Base-by-base conservation (phyloP, 495 filamentous ascomycete species). In the Penicillium parvum region DNA sequence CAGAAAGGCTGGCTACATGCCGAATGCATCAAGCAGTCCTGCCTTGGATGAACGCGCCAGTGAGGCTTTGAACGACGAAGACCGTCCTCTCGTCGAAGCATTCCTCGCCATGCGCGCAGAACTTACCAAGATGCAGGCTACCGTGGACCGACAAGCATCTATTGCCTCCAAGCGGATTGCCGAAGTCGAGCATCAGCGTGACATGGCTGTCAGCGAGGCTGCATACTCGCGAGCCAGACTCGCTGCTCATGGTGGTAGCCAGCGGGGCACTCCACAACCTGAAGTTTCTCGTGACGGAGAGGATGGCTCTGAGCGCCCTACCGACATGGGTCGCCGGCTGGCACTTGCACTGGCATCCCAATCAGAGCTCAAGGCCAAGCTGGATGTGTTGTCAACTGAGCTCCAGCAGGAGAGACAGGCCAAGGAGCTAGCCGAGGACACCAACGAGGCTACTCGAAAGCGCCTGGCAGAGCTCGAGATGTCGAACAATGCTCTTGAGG, bases 181-280 rank as follows among this genome's bases (percentile, higher is more conserved):
- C 3, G 89, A 95, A 55, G 82, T 92, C 6, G 92, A 96, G 61
- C 88, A 85, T 46, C 90, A 97, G 62, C 73, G 94, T 36, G 94
- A 99, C 65, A 82, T 85, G 14, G 92, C 92, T 12, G 78, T 99
- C 28, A 84, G 80, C 47, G 94, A 97, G 63, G 92, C 94, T 0
- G 85, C 89, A 1, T 97, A 96, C 69, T 88, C 90, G 16, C 95
- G 95, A 55, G 87, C 94, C 5, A 95, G 88, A 55, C 73, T 96
- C 12, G 92, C 90, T 27, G 90, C 89, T 2, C 85, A 88, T 45
- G 76, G 79, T 38, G 83, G 84, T 12, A 88, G 85, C 45, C 76
- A 81, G 43, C 70, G 72, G 14, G 81, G 84, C 39, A 85, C 85
- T 2, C 82, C 86, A 7, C 82, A 85, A 49, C 78, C 79, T 0